These are phyloP conservation scores for Strigomonas oncopelti DNA, from an alignment of 208 protist species.

Conservation along the genomic window DNA sequence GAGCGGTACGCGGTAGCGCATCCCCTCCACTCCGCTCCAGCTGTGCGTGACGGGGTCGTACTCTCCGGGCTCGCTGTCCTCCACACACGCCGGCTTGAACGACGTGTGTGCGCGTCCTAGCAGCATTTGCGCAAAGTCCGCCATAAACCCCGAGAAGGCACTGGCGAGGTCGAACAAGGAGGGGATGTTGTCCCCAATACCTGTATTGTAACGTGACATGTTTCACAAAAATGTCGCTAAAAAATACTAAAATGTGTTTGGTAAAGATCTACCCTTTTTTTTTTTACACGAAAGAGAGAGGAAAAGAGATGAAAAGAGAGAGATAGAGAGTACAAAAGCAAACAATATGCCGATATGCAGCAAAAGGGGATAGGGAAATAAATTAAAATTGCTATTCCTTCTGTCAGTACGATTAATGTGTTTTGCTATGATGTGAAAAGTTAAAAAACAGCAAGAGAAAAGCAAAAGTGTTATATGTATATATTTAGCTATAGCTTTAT, in stretches of 20 bases:
- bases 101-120: slow-evolving; percentile 64
- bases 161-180: slow-evolving; percentile 78
- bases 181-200: slow-evolving; percentile 76
- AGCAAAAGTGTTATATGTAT: slow-evolving; percentile 1
- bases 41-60: slow-evolving; percentile 71
- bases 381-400: too few relatives aligned
- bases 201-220: slow-evolving; percentile 87
- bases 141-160: slow-evolving; percentile 55
- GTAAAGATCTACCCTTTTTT: not conserved
- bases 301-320: slow-evolving; percentile 14
- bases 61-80: slow-evolving; percentile 48
- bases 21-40: slow-evolving; percentile 70
- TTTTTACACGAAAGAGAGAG: slow-evolving; percentile 6
- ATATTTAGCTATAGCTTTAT: too few relatives aligned
- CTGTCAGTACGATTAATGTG: too few relatives aligned
- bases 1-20: slow-evolving; percentile 81
- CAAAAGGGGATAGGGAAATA: not conserved
- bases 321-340: not conserved
- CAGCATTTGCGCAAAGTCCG: slow-evolving; percentile 75
- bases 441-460: too few relatives aligned
- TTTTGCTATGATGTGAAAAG: too few relatives aligned
- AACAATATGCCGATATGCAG: not conserved
- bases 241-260: too few relatives aligned
- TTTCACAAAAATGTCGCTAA: too few relatives aligned
- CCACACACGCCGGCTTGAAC: slow-evolving; percentile 57